Base-by-base conservation (phyloP, 176 grass and related monocot species). In the Oryza australiensis region DNA sequence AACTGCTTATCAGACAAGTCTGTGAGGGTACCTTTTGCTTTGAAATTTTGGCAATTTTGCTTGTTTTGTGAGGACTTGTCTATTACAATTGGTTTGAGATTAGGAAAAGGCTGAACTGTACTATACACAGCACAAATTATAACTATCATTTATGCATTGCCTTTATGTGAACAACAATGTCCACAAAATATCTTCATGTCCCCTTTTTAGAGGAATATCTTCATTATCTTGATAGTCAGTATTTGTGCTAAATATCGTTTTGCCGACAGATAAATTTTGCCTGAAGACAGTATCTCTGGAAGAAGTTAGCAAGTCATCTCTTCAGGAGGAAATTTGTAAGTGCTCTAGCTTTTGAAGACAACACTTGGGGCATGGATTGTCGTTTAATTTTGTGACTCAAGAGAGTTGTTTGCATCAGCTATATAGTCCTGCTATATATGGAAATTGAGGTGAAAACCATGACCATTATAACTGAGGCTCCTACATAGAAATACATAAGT, bases 241-340 rank as follows among this genome's bases (percentile, higher is more conserved):
- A 65, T 82, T 72, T 89, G 9, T 85, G n/a, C 6, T 90, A 77
- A 80, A 43, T 82, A 32, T 64, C 42, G 13, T 37, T 70, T 78
- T 88, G 45, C 70, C 53, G 80, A 55, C 75, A 97, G 94, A 90
- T 30, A 83, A 78, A 62, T 82, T 70, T 82, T 94, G 92, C 77
- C 68, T 85, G 43, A 97, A 94, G 64, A 64, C 41, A 78, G 22
- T 20, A 1, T 64, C 73, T 73, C 82, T 40, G 73, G 80, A 88
- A 78, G 89, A 88, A 92, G 62, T 70, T 59, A 66, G 45, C 66
- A 90, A 86, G 63, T 62, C 40, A 74, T 32, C 32, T n/a, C n/a
- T 74, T 8, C 66, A 46, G 24, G 69, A 41, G 33, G 74, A 87
- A 86, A 35, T 69, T 79, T 51, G 83, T 83, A 82, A 90, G 84